Base-by-base conservation (phyloP, 2,329 filamentous ascomycete genomes). In the Phialemoniopsis sp. region DNA sequence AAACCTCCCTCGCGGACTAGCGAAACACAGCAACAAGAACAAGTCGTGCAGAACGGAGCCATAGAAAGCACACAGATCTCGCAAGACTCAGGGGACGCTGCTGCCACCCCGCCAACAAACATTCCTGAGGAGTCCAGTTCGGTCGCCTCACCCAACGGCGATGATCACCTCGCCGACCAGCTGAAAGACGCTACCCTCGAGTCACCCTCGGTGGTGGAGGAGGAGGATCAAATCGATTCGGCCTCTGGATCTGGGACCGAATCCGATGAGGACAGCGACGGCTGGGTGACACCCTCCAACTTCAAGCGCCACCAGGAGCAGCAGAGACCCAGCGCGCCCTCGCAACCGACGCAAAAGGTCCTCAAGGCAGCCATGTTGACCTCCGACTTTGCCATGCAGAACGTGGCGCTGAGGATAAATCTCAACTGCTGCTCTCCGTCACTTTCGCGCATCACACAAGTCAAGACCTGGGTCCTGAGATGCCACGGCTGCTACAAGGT, bases 311-410 rank as follows among this genome's bases (percentile, higher is more conserved):
- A 88, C 57, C 85, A 93, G 66, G 79, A 78, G 43, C 77, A 81
- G 57, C 82, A 91, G 51, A 59, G 62, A 18, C 63, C 68, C 16
- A 66, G 64, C 6, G 61, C 69, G 2, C 60, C 68, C 15, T 64
- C 72, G 36, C 60, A 70, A 43, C 59, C 73, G 2, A 71, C 78
- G 39, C 72, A 78, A 29, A 77, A 78, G 45, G 80, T 78, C 12
- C 84, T 96, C 51, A 84, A 94, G 62, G 88, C 87, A 13, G 91
- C 89, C n/a, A 82, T 91, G 33, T 84, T 97, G 56, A 97, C 93
- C 2, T 89, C 86, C 40, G 93, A 98, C 69, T 97, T 87, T 64
- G 91, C 93, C 40, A 95, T 98, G 88, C 91, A 97, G 67, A 97
- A 97, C 59, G 89, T 97, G 8, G 78, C 93, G 3, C 76, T 98